Evolutionary conservation across 2,329 filamentous ascomycete genomes (phyloP).

Genomic region (Incumbomyces delicatus): DNA sequence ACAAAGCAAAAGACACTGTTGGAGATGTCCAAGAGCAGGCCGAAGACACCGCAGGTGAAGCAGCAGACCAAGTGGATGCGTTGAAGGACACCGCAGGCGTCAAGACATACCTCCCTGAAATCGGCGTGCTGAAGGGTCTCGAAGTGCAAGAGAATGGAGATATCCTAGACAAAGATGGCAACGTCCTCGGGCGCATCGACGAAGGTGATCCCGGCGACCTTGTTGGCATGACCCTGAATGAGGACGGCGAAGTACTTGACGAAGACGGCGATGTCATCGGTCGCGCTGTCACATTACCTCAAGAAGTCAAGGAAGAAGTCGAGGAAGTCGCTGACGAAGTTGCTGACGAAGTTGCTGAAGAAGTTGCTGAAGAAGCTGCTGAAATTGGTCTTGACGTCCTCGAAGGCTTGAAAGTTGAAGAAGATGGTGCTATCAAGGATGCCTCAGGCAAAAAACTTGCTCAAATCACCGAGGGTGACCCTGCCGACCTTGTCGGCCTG

Average conservation of each 20-base stretch:
- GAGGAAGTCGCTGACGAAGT: conserved; percentile 38
- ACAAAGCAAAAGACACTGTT: conserved; percentile 19
- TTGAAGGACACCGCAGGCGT: conserved; percentile 22
- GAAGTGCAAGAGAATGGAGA: conserved; percentile 45
- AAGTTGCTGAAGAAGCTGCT: conserved; percentile 35
- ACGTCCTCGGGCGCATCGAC: conserved; percentile 30
- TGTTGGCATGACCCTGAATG: conserved; percentile 31
- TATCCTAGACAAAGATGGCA: conserved; percentile 38
- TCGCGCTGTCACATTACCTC: conserved; percentile 25
- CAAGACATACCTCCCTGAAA: conserved; percentile 26
- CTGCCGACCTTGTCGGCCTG: conserved; percentile 30
- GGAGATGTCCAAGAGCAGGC: conserved; percentile 20
- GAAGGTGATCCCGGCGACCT: conserved; percentile 33
- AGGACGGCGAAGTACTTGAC: conserved; percentile 32
- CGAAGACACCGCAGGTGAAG: conserved; percentile 18
- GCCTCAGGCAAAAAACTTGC: conserved; percentile 29
- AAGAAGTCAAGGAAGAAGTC: conserved; percentile 40
- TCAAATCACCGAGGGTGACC: conserved; percentile 33
- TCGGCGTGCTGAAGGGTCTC: conserved; percentile 28
- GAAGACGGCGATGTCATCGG: conserved; percentile 31
- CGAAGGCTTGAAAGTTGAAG: conserved; percentile 35
- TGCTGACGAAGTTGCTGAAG: conserved; percentile 35
- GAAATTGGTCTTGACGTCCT: conserved; percentile 28
- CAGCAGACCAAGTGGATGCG: conserved; percentile 25
- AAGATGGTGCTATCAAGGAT: conserved; percentile 45